Evolutionary conservation across 2,329 filamentous ascomycete species (phyloP).

Genomic region (Apiospora koreana): DNA sequence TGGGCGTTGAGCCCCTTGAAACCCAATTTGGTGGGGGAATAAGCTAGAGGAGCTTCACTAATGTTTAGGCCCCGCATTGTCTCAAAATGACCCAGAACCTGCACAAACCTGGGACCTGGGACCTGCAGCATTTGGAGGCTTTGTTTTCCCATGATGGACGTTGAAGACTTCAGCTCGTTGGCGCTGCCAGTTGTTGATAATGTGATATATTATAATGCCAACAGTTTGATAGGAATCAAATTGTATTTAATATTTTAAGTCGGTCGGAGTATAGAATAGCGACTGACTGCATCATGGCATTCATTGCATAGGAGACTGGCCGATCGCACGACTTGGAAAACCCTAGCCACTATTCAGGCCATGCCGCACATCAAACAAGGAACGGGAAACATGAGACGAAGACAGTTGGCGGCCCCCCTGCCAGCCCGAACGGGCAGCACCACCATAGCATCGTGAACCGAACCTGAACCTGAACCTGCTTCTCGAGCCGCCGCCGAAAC

Average conservation of each 20-base stretch:
- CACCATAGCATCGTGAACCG: background rate
- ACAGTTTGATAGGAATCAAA: too few relatives aligned
- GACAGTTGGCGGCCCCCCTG: background rate
- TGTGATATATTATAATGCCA: too few relatives aligned
- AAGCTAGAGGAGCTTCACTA: background rate
- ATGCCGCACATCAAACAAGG: slow-evolving; percentile 1
- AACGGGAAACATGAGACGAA: background rate
- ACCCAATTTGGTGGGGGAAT: background rate
- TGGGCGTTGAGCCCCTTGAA: background rate
- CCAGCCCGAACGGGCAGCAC: background rate
- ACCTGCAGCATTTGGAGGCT: too few relatives aligned
- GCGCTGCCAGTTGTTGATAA: too few relatives aligned
- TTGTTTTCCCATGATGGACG: background rate
- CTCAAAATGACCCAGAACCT: background rate
- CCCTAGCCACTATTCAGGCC: background rate
- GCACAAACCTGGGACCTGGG: background rate
- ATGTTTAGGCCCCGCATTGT: slow-evolving; percentile 4
- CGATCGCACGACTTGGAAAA: background rate
- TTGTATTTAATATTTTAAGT: too few relatives aligned
- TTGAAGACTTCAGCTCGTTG: background rate
- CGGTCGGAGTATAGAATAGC: background rate
- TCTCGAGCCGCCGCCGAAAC: background rate
- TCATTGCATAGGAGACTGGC: background rate
- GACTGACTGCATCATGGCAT: too few relatives aligned
- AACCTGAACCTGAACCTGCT: background rate